These are phyloP conservation scores for Dictyostelium firmibasis DNA, from an alignment of 78 protist species.

Conservation along the genomic window DNA sequence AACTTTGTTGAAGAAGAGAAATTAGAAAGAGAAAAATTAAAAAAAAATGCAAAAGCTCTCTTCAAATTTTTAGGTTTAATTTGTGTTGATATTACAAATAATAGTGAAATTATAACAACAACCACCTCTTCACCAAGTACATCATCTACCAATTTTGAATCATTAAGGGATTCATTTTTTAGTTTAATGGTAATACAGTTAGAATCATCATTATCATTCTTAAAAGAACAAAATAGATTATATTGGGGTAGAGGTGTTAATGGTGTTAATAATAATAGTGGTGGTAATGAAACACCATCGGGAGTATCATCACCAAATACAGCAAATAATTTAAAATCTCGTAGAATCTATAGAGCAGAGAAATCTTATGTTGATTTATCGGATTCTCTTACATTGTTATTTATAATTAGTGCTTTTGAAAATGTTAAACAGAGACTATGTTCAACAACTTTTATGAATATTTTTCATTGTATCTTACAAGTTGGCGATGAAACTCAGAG, in stretches of 20 bases:
- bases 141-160: neutral
- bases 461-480: constrained; percentile 48
- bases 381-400: constrained; percentile 31
- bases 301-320: neutral
- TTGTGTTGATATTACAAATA: constrained; percentile 40
- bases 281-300: neutral
- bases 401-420: constrained; percentile 48
- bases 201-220: constrained; percentile 21
- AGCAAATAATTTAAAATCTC: neutral
- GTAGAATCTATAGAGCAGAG: constrained; percentile 52
- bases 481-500: constrained; percentile 78
- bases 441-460: constrained; percentile 31
- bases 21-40: constrained; percentile 51
- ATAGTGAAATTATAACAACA: neutral
- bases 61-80: constrained; percentile 66
- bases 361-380: constrained; percentile 17
- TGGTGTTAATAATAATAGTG: neutral
- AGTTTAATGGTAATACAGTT: constrained; percentile 55
- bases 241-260: constrained; percentile 38
- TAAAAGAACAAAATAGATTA: constrained; percentile 47
- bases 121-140: neutral
- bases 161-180: constrained; percentile 66
- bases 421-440: constrained; percentile 48
- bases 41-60: constrained; percentile 58
- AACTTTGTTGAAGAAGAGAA: constrained; percentile 51